phyloP scores from a whole-genome alignment of 352 stramenopile species.

The Pythium aristosporum region DNA sequence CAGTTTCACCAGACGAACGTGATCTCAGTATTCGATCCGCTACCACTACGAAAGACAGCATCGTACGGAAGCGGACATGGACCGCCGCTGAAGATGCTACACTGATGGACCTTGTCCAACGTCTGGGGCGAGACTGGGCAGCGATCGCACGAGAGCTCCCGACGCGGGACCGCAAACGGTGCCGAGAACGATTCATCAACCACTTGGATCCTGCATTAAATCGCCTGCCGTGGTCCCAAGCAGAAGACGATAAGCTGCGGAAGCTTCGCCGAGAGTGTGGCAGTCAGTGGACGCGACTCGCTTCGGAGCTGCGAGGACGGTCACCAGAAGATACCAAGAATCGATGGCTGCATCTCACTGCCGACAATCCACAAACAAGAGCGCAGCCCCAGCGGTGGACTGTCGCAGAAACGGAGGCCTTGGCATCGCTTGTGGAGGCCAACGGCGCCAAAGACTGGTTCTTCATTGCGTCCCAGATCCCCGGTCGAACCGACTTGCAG shows the following conservation, averaged over 20 bases:
- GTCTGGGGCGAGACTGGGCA: slow-evolving; percentile 40
- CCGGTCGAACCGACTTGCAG: slow-evolving; percentile 65
- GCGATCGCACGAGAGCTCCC: slow-evolving; percentile 42
- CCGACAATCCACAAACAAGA: not conserved
- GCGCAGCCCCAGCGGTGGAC: slow-evolving; percentile 23
- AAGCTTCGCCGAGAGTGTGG: slow-evolving; percentile 33
- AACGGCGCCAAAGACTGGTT: slow-evolving; percentile 69
- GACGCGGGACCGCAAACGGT: slow-evolving; percentile 58
- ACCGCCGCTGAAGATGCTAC: slow-evolving; percentile 44
- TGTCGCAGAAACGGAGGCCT: slow-evolving; percentile 36
- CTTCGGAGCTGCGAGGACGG: slow-evolving; percentile 29
- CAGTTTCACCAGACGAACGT: not conserved
- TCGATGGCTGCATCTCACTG: slow-evolving; percentile 31
- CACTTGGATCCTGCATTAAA: slow-evolving; percentile 48
- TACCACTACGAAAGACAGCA: not conserved
- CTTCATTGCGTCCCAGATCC: slow-evolving; percentile 71
- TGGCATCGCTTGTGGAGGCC: slow-evolving; percentile 38
- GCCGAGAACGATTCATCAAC: slow-evolving; percentile 73
- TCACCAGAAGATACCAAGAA: slow-evolving; percentile 66
- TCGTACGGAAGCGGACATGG: slow-evolving; percentile 35
- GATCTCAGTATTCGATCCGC: not conserved
- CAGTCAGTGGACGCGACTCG: slow-evolving; percentile 40
- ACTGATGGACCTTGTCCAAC: slow-evolving; percentile 40
- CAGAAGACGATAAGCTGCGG: slow-evolving; percentile 47
- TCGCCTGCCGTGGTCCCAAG: slow-evolving; percentile 32